Conservation (phyloP, 164 flowering plant genomes). For the Dillenia suffruticosa region DNA sequence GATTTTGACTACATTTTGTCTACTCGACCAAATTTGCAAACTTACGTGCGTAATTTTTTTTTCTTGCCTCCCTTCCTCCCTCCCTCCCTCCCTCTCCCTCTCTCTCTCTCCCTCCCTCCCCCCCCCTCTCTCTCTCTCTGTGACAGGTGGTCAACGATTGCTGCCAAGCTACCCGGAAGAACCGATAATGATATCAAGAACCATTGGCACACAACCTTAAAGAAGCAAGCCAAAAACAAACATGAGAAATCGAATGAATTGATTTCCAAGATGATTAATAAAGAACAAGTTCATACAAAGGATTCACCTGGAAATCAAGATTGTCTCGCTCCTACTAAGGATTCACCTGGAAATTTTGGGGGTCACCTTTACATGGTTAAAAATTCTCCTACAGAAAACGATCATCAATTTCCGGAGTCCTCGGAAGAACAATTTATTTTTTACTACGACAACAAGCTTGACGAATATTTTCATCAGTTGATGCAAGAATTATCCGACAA, state of each 20-base stretch:
- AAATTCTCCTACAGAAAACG: too few species aligned
- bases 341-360: too few species aligned
- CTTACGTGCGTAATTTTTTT: not conserved
- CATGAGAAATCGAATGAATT: not conserved
- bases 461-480: too few species aligned
- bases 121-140: not conserved
- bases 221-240: constrained; percentile 6
- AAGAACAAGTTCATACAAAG: not conserved
- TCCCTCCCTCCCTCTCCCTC: not conserved
- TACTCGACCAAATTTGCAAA: not conserved
- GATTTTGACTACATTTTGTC: not conserved
- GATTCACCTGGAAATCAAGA: not conserved
- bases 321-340: too few species aligned
- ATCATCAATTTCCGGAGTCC: too few species aligned
- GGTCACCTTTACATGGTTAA: too few species aligned
- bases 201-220: constrained; percentile 18
- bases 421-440: too few species aligned
- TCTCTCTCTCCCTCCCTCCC: not conserved
- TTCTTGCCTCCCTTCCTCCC: not conserved
- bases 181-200: constrained; percentile 29
- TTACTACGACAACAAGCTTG: too few species aligned
- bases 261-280: not conserved
- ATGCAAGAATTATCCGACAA: too few species aligned
- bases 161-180: constrained; percentile 21
- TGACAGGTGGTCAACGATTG: constrained; percentile 11